Conservation (phyloP, 441 rosid species). For the Cnidoscolus chayamansa region DNA sequence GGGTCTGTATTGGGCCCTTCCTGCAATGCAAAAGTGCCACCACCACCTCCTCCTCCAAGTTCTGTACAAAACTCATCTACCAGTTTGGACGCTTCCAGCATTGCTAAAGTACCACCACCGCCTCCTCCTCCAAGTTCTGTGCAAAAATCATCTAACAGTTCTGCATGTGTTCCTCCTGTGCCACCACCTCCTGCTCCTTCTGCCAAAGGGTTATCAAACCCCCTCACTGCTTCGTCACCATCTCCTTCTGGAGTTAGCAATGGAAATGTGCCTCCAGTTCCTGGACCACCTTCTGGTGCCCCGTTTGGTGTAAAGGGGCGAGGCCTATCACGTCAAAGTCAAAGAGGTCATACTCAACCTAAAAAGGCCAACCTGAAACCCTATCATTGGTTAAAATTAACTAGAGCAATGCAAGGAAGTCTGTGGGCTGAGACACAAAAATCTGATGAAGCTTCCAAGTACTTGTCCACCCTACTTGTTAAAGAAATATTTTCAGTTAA, state of each 20-base stretch:
- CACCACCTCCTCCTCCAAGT: conserved; percentile 50
- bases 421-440: conserved; percentile 92
- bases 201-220: conserved; percentile 36
- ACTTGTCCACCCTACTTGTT: conserved; percentile 18
- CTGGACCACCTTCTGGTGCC: conserved; percentile 56
- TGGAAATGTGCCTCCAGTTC: conserved; percentile 62
- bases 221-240: conserved; percentile 27
- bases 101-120: conserved; percentile 32
- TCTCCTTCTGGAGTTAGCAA: conserved; percentile 36
- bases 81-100: conserved; percentile 17
- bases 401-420: conserved; percentile 91
- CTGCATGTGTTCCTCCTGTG: conserved; percentile 39
- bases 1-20: not conserved
- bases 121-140: conserved; percentile 32
- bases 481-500: not conserved
- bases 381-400: conserved; percentile 91
- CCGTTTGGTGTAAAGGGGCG: conserved; percentile 54
- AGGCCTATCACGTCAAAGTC: conserved; percentile 43
- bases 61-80: conserved; percentile 12
- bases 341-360: conserved; percentile 52
- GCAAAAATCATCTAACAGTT: conserved; percentile 16
- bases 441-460: conserved; percentile 78
- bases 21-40: conserved; percentile 18
- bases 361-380: conserved; percentile 79
- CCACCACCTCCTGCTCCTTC: conserved; percentile 68